Evolutionary conservation across 352 stramenopile genomes (phyloP), one percentile per base, ranked within the genome.

Genomic region (Thraustochytrium sp.): DNA sequence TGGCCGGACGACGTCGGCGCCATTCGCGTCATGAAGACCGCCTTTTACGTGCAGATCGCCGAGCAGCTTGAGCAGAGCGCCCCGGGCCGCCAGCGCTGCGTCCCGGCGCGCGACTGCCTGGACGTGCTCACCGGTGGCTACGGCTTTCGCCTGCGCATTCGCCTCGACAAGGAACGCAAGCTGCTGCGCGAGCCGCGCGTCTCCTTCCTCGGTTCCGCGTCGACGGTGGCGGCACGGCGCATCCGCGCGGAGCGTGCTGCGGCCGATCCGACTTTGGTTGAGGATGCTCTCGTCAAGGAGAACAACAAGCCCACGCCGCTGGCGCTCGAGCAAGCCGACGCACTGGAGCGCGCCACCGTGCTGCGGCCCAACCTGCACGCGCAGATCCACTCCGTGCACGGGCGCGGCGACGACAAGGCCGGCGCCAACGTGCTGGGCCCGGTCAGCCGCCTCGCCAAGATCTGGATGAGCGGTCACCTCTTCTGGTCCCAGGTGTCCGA

Each of bases 1-100:
- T 96, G 92, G 92, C 92, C 92, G 2, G 93, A 88, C 46, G 90
- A 94, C n/a, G 89, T 89, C 82, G 87, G 90, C 16, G 92, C 92
- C 3, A 78, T 96, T 46, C 86, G 88, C 48, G 89, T 94, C 65
- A 91, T 90, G 3, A 95, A 96, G 87, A 93, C 90, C 3, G 92
- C 91, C 0, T 96, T 96, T 84, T 95, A 95, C 86, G 91, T 96
- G 18, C 89, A 95, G 49, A 89, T 96, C 36, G 91, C 89, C 0
- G 88, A 95, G 53, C 90, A 94, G 73, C 86, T 95, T 0, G 89
- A 93, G 54, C 90, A 89, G 89, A 23, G 65, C 93, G 0, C 89
- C 89, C 23, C 93, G 90, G n/a, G 91, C 93, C 31, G 31, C 4
- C 53, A 82, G 34, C 46, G 54, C 1, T 74, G 37, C 9, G 38